Conservation (phyloP, 768 basidiomycete species). For the Daedaleopsis nitida region DNA sequence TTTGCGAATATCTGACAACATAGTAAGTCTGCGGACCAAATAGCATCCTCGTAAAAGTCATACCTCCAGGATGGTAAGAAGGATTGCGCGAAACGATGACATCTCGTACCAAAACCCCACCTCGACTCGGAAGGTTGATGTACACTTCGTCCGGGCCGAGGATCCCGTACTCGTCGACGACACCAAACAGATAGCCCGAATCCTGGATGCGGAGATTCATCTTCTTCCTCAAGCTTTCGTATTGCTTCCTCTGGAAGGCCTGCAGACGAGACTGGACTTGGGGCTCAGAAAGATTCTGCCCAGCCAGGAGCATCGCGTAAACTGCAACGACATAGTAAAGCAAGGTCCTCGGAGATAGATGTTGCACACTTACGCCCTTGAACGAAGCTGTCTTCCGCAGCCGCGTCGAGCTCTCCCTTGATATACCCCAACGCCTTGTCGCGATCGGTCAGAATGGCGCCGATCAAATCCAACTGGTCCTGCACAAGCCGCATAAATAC, state of each 20-base stretch:
- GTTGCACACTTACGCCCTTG: conserved; percentile 6
- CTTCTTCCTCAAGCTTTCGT: conserved; percentile 12
- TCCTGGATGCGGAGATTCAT: conserved; percentile 16
- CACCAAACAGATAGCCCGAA: conserved; percentile 16
- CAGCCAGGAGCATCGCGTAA: conserved; percentile 11
- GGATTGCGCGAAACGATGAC: conserved; percentile 17
- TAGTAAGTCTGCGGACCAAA: background rate
- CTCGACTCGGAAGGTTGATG: conserved; percentile 18
- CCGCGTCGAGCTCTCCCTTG: conserved; percentile 20
- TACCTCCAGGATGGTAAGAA: conserved; percentile 20
- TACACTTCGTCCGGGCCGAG: conserved; percentile 20
- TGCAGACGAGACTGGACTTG: conserved; percentile 7
- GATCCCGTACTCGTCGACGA: conserved; percentile 21
- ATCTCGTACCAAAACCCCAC: conserved; percentile 10
- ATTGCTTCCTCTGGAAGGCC: conserved; percentile 14
- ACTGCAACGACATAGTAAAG: background rate
- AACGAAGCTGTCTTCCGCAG: conserved; percentile 3
- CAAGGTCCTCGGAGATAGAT: too few relatives aligned
- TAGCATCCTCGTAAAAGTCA: background rate
- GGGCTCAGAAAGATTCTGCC: conserved; percentile 14
- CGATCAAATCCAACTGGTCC: conserved; percentile 20
- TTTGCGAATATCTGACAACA: conserved; percentile 8
- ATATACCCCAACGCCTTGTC: conserved; percentile 16
- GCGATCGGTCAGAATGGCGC: conserved; percentile 11
- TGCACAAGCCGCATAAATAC: conserved; percentile 16